Percentiles rank a stretch among this genome's conserved stretches.
These are phyloP conservation scores for Lathyrus aphaca DNA, from an alignment of 306 rosid genomes.

Conservation along the genomic window DNA sequence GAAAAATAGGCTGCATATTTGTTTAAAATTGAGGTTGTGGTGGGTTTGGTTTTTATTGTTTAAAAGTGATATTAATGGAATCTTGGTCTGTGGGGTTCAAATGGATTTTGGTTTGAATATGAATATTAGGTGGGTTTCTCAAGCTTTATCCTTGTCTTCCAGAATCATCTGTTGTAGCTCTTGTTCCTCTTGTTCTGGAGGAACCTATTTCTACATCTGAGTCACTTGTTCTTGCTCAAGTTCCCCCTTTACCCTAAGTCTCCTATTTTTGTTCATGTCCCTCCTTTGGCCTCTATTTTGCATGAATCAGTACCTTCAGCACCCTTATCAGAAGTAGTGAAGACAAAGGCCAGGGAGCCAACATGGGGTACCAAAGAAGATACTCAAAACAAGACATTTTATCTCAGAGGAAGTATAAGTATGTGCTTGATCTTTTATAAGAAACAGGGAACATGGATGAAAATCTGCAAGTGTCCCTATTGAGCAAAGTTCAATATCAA, in stretches of 20 bases:
- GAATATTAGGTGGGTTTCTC: conserved; percentile 1
- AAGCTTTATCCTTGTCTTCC: neutral
- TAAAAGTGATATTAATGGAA: neutral
- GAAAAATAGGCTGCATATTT: neutral
- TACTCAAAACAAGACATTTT: neutral
- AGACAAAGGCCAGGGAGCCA: neutral
- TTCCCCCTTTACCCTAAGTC: neutral
- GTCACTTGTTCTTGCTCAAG: neutral
- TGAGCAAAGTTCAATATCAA: neutral
- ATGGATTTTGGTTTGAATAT: neutral
- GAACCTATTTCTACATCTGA: neutral
- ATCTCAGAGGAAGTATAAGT: neutral
- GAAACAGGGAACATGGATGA: neutral
- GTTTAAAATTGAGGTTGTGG: neutral
- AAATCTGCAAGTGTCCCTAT: neutral
- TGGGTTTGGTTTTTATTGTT: neutral
- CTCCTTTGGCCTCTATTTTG: neutral
- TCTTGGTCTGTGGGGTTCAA: neutral
- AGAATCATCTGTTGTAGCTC: neutral
- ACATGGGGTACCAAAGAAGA: neutral
- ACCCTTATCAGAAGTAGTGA: conserved; percentile 3
- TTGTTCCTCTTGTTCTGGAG: neutral
- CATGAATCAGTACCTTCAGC: neutral
- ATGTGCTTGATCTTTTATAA: neutral
- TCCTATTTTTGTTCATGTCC: neutral